Percentiles rank a stretch among this genome's conserved stretches.
Conservation (phyloP, 352 stramenopile genomes). For the Globisporangium apiculatum region DNA sequence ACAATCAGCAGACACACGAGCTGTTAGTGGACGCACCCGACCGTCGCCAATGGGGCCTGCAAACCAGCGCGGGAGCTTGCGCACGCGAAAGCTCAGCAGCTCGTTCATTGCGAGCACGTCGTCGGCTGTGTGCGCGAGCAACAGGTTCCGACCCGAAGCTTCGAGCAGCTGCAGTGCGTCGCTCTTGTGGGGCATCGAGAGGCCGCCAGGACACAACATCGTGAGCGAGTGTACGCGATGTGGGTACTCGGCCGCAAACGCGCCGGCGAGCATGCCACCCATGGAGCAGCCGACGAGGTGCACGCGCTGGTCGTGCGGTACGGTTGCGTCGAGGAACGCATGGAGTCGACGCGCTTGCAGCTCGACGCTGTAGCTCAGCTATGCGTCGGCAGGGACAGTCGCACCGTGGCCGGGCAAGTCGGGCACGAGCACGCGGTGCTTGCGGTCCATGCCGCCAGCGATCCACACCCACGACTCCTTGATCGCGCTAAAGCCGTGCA, state of each 20-base stretch:
- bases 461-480: conserved; percentile 65
- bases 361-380: conserved; percentile 42
- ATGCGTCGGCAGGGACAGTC: conserved; percentile 35
- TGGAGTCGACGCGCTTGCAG: conserved; percentile 46
- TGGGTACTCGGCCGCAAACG: conserved; percentile 56
- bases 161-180: conserved; percentile 43
- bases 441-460: conserved; percentile 37
- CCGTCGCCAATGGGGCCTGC: conserved; percentile 27
- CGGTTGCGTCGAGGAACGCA: conserved; percentile 44
- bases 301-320: conserved; percentile 41
- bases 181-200: conserved; percentile 63
- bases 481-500: conserved; percentile 65
- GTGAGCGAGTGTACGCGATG: conserved; percentile 48
- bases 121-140: conserved; percentile 52
- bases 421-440: conserved; percentile 50
- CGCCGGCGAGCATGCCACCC: conserved; percentile 64
- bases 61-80: conserved; percentile 28
- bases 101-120: conserved; percentile 48
- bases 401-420: conserved; percentile 59
- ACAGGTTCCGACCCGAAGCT: conserved; percentile 49
- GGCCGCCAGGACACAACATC: conserved; percentile 64
- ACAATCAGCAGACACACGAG: not conserved
- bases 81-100: conserved; percentile 27
- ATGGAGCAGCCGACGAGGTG: conserved; percentile 72
- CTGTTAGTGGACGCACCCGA: conserved; percentile 13